phyloP scores from a whole-genome alignment of 2,329 filamentous ascomycete genomes.

The Graphilbum fragrans region DNA sequence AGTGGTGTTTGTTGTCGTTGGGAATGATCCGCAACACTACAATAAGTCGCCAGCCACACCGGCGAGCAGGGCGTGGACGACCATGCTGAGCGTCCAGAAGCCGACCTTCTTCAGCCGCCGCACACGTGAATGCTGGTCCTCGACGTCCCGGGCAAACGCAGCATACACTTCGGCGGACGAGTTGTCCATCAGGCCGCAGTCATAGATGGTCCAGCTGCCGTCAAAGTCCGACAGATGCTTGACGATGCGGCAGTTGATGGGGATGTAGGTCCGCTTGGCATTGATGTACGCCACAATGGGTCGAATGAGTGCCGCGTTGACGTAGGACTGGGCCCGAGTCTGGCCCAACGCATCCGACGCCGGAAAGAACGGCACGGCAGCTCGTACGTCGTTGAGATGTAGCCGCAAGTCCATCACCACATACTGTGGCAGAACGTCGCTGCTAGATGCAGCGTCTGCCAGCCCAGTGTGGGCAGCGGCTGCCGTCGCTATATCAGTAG shows the following conservation, averaged over 20 bases:
- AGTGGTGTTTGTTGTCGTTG: background rate
- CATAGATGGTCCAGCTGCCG: slow-evolving; percentile 88
- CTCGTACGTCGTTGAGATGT: slow-evolving; percentile 88
- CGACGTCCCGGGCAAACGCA: slow-evolving; percentile 83
- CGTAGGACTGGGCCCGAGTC: slow-evolving; percentile 80
- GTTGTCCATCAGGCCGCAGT: slow-evolving; percentile 90
- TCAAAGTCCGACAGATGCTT: slow-evolving; percentile 85
- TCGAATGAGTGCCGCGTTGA: slow-evolving; percentile 88
- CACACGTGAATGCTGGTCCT: slow-evolving; percentile 76
- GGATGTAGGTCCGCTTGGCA: slow-evolving; percentile 86
- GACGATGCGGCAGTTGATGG: slow-evolving; percentile 86
- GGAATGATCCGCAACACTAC: slow-evolving; percentile 3
- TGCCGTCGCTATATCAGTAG: background rate
- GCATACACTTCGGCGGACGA: slow-evolving; percentile 87
- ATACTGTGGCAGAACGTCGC: slow-evolving; percentile 58
- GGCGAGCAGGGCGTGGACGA: slow-evolving; percentile 87
- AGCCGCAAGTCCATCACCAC: slow-evolving; percentile 91
- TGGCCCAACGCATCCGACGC: slow-evolving; percentile 11
- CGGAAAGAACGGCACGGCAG: slow-evolving; percentile 78
- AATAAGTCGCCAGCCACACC: slow-evolving; percentile 79
- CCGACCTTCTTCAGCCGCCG: slow-evolving; percentile 84
- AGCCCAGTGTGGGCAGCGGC: background rate
- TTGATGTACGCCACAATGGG: slow-evolving; percentile 99
- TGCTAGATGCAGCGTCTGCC: background rate
- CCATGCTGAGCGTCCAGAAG: slow-evolving; percentile 87